These are phyloP conservation scores for Epichloe hybrida DNA, from an alignment of 2,329 filamentous ascomycete species.

Conservation along the genomic window DNA sequence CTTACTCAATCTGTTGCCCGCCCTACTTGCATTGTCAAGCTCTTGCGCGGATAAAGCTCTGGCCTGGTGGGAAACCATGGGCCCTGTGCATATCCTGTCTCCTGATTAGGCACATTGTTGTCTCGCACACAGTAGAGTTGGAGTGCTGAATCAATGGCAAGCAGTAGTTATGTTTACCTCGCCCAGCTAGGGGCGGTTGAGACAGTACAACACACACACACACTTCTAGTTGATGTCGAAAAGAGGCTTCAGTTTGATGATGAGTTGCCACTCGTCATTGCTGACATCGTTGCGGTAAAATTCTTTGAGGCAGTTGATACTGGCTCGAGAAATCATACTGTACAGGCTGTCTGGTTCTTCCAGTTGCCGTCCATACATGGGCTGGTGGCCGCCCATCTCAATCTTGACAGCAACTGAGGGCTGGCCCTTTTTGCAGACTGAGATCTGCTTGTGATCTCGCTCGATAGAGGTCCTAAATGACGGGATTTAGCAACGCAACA, in stretches of 20 bases:
- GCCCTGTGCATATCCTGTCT: too few relatives aligned
- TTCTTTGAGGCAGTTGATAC: constrained; percentile 92
- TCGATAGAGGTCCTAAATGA: constrained; percentile 73
- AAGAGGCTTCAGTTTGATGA: constrained; percentile 87
- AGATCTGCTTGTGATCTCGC: constrained; percentile 91
- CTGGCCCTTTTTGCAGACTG: constrained; percentile 91
- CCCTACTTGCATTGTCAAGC: background rate
- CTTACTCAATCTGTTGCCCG: background rate
- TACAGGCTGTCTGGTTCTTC: constrained; percentile 86
- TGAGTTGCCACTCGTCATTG: constrained; percentile 88
- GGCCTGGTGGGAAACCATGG: too few relatives aligned
- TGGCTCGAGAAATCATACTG: constrained; percentile 71
- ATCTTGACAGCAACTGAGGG: constrained; percentile 98
- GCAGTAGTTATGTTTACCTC: background rate
- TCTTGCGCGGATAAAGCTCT: background rate
- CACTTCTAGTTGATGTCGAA: constrained; percentile 64
- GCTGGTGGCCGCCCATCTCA: constrained; percentile 83
- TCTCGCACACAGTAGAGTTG: background rate
- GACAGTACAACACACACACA: constrained; percentile 8
- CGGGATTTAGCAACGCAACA: background rate
- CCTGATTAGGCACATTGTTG: too few relatives aligned
- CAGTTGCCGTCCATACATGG: constrained; percentile 84
- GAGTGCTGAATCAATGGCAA: background rate
- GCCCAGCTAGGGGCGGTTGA: too few relatives aligned
- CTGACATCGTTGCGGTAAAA: constrained; percentile 80